Conservation (phyloP, 352 stramenopile genomes). For the Phytophthora citrophthora region DNA sequence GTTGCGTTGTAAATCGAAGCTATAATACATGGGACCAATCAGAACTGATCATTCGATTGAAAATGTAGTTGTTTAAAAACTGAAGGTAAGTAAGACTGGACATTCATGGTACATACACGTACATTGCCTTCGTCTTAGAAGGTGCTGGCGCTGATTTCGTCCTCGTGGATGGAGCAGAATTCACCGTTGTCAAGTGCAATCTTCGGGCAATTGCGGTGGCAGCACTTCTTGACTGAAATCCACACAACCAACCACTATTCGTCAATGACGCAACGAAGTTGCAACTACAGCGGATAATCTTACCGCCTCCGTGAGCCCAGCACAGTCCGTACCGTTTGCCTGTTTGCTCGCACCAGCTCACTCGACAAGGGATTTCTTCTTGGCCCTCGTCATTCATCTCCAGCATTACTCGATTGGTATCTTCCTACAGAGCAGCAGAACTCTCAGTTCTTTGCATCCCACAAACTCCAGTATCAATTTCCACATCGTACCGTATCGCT, state of each 20-base stretch:
- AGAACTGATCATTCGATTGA: no score
- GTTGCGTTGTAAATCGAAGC: no score
- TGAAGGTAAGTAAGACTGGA: no score
- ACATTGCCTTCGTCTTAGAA: conserved; percentile 11
- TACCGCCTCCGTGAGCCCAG: conserved; percentile 60
- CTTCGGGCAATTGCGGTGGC: conserved; percentile 35
- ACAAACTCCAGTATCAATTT: no score
- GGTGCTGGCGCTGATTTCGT: conserved; percentile 9
- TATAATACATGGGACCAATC: no score
- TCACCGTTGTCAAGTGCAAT: conserved; percentile 37
- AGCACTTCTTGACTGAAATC: conserved; percentile 55
- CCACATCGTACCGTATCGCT: conserved; percentile 14
- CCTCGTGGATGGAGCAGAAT: conserved; percentile 57
- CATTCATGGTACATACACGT: no score
- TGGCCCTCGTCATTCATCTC: conserved; percentile 1
- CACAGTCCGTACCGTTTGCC: conserved; percentile 58
- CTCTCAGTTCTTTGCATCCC: no score
- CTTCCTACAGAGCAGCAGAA: conserved; percentile 5
- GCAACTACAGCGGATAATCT: not conserved
- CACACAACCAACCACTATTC: not conserved
- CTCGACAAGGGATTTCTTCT: conserved; percentile 33
- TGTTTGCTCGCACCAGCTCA: conserved; percentile 50
- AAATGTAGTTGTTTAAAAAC: no score
- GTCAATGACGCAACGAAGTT: not conserved
- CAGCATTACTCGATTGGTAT: not conserved